Conservation (phyloP, 129 eudicot species). For the Tagetes erecta region DNA sequence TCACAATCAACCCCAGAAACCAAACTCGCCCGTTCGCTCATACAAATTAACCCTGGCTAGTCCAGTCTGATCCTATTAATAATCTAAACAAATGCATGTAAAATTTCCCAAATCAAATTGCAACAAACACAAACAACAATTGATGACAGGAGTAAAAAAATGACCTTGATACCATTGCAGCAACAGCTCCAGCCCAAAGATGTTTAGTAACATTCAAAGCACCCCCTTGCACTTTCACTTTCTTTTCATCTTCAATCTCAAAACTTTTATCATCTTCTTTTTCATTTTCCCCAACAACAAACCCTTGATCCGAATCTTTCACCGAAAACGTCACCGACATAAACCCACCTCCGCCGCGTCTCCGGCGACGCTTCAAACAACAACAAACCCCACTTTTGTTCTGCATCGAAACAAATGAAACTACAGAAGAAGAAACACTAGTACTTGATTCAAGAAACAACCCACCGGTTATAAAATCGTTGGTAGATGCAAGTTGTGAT, state of each 20-base stretch:
- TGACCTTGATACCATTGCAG: conserved; percentile 96
- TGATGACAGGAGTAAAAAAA: neutral
- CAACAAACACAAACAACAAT: too few species aligned
- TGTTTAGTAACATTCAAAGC: conserved; percentile 83
- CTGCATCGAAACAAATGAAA: conserved; percentile 43
- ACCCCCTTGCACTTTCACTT: conserved; percentile 39
- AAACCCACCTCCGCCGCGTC: conserved; percentile 35
- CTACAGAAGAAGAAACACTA: conserved; percentile 37
- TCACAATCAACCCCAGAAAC: too few species aligned
- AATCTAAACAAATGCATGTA: too few species aligned
- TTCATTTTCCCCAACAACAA: conserved; percentile 35
- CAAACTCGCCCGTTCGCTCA: too few species aligned
- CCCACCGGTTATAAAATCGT: conserved; percentile 47
- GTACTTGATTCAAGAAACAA: conserved; percentile 57
- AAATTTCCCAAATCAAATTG: too few species aligned
- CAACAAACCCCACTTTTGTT: conserved; percentile 22
- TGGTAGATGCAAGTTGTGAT: conserved; percentile 20
- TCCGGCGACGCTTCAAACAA: conserved; percentile 13
- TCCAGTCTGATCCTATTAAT: too few species aligned
- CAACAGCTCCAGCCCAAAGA: conserved; percentile 98
- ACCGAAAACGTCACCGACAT: conserved; percentile 58
- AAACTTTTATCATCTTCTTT: conserved; percentile 27
- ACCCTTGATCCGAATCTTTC: conserved; percentile 18
- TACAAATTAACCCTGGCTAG: too few species aligned
- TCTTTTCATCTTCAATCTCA: conserved; percentile 26